These are phyloP conservation scores for Sporisorium graminicola DNA, from an alignment of 1,284 basidiomycete genomes.

Conservation along the genomic window DNA sequence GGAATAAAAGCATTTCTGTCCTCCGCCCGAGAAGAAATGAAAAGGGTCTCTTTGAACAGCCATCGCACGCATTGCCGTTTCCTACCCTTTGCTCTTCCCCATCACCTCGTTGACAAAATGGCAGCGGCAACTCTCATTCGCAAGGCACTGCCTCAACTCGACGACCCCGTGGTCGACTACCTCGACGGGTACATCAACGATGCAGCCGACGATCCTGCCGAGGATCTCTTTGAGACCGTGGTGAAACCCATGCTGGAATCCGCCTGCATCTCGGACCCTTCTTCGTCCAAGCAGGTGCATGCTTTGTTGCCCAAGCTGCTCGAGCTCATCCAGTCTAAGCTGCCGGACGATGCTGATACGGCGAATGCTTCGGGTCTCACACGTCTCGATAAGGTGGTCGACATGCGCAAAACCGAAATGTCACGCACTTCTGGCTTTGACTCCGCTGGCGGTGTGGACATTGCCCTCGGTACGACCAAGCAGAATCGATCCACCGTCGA, in stretches of 20 bases:
- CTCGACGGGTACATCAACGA: constrained; percentile 91
- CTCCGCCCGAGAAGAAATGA: neutral
- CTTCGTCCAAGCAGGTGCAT: constrained; percentile 46
- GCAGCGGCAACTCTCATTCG: constrained; percentile 81
- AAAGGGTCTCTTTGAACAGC: neutral
- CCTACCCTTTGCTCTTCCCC: neutral
- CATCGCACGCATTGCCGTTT: too few relatives aligned
- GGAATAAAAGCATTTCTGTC: neutral
- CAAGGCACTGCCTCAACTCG: constrained; percentile 83
- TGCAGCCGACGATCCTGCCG: constrained; percentile 74
- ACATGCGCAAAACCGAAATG: constrained; percentile 83
- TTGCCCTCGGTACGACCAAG: constrained; percentile 92
- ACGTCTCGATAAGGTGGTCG: constrained; percentile 88
- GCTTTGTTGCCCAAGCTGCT: constrained; percentile 55
- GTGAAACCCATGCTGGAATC: constrained; percentile 67
- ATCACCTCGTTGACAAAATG: constrained; percentile 32
- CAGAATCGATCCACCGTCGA: constrained; percentile 96
- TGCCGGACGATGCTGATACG: constrained; percentile 67
- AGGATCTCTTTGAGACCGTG: constrained; percentile 59
- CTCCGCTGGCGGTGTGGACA: constrained; percentile 72
- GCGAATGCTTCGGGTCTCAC: constrained; percentile 69
- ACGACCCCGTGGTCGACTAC: constrained; percentile 93
- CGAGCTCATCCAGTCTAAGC: constrained; percentile 58
- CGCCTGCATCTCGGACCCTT: constrained; percentile 58
- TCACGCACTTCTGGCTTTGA: constrained; percentile 67